A percentile compares a stretch with the other conserved stretches of the same genome.
Conservation (phyloP, 2,329 filamentous ascomycete genomes). For the Aspergillus pseudonomiae region DNA sequence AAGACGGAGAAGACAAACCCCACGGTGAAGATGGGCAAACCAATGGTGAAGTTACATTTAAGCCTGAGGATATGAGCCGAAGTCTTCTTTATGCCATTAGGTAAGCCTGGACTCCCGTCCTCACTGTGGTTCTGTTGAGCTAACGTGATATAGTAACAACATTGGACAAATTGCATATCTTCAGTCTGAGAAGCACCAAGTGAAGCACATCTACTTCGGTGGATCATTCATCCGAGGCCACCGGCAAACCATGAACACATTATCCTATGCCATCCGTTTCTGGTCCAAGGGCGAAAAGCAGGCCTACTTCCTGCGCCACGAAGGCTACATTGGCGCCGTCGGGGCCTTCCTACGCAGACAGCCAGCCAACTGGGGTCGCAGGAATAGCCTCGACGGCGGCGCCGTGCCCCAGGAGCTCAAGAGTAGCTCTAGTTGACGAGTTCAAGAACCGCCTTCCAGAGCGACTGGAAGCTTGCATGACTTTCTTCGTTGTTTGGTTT, state of each 20-base stretch:
- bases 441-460: neutral
- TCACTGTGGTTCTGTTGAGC: constrained; percentile 12
- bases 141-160: constrained; percentile 71
- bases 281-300: constrained; percentile 94
- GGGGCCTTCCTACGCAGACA: constrained; percentile 92
- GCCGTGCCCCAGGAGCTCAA: constrained; percentile 27
- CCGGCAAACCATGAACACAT: constrained; percentile 94
- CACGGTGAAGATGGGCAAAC: constrained; percentile 53
- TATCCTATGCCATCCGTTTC: constrained; percentile 96
- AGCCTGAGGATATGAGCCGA: constrained; percentile 80
- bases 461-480: neutral
- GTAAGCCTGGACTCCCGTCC: constrained; percentile 37
- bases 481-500: constrained; percentile 23
- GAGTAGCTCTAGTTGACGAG: constrained; percentile 1
- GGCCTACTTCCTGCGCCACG: constrained; percentile 92
- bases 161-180: constrained; percentile 97
- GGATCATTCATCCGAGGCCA: constrained; percentile 96
- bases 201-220: constrained; percentile 95
- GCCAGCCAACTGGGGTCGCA: constrained; percentile 85
- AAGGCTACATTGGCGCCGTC: constrained; percentile 91
- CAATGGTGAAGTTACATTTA: constrained; percentile 59
- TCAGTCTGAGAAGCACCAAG: constrained; percentile 91
- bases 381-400: constrained; percentile 70
- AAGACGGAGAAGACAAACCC: constrained; percentile 66
- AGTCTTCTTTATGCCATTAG: constrained; percentile 90